Conservation (phyloP, 1,139 yeast species). For the Hansenula lynferdii region DNA sequence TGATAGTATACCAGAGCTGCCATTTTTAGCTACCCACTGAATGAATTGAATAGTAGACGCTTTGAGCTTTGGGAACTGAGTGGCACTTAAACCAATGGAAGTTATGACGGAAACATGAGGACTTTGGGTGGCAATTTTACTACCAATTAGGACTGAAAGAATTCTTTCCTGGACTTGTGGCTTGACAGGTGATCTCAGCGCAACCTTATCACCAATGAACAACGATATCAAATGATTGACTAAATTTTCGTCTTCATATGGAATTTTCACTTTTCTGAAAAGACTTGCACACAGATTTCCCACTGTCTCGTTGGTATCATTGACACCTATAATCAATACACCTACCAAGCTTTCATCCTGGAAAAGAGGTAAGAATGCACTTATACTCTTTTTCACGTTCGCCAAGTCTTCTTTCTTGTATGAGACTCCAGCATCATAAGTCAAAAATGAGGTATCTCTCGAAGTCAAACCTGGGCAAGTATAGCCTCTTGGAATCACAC, state of each 20-base stretch:
- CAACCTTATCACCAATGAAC: slow-evolving; percentile 40
- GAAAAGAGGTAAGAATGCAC: slow-evolving; percentile 39
- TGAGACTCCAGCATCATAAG: slow-evolving; percentile 61
- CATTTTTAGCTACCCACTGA: slow-evolving; percentile 41
- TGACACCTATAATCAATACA: slow-evolving; percentile 58
- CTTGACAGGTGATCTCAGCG: slow-evolving; percentile 46
- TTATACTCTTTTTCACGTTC: slow-evolving; percentile 41
- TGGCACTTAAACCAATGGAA: slow-evolving; percentile 54
- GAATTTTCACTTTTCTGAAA: slow-evolving; percentile 45
- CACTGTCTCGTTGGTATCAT: slow-evolving; percentile 52
- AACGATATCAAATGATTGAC: slow-evolving; percentile 40
- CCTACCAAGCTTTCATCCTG: slow-evolving; percentile 27
- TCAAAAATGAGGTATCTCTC: slow-evolving; percentile 53
- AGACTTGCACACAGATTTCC: slow-evolving; percentile 46
- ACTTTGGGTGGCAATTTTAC: slow-evolving; percentile 43
- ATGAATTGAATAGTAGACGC: slow-evolving; percentile 50
- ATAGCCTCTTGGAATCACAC: slow-evolving; percentile 34
- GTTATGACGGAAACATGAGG: slow-evolving; percentile 37
- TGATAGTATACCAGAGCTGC: slow-evolving; percentile 15
- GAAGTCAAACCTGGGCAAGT: slow-evolving; percentile 60
- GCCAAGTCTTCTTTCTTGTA: slow-evolving; percentile 47
- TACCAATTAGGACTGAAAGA: slow-evolving; percentile 43
- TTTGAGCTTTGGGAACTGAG: slow-evolving; percentile 27
- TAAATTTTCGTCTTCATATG: slow-evolving; percentile 44
- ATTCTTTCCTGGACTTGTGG: slow-evolving; percentile 55